Evolutionary conservation across 2,329 filamentous ascomycete genomes (phyloP).

Genomic region (Phialophora tarda): DNA sequence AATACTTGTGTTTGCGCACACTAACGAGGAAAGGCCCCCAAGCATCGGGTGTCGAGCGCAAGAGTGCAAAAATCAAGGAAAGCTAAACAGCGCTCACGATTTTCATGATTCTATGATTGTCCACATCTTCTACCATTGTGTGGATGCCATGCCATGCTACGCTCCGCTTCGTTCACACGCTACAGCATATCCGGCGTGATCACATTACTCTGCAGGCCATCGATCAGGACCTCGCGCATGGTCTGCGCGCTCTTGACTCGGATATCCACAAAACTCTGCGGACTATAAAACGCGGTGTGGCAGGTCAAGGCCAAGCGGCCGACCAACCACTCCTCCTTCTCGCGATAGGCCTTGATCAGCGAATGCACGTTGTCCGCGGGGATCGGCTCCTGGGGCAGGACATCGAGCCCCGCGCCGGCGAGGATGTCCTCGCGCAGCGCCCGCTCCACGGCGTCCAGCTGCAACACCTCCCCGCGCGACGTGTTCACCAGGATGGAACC

Average conservation of each 20-base stretch:
- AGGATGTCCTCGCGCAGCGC: slow-evolving; percentile 35
- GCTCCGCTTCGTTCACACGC: neutral
- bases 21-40: no score
- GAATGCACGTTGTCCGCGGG: slow-evolving; percentile 35
- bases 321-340: slow-evolving; percentile 35
- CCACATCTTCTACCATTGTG: no score
- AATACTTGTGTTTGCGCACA: no score
- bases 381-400: slow-evolving; percentile 38
- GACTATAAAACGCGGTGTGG: slow-evolving; percentile 39
- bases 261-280: slow-evolving; percentile 38
- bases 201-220: slow-evolving; percentile 35
- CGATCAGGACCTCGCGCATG: slow-evolving; percentile 38
- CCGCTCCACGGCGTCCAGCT: slow-evolving; percentile 60
- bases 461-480: slow-evolving; percentile 68
- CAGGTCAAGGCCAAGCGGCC: slow-evolving; percentile 36
- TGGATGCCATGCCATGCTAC: neutral
- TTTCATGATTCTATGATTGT: no score
- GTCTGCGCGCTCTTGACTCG: slow-evolving; percentile 36
- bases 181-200: slow-evolving; percentile 39
- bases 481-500: slow-evolving; percentile 71
- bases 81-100: no score
- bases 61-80: no score
- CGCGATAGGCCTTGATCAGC: slow-evolving; percentile 36
- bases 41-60: no score
- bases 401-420: slow-evolving; percentile 36